A percentile compares a stretch with the other conserved stretches of the same genome.
These are phyloP conservation scores for Populus tremula DNA, from an alignment of 345 rosid genomes.

Conservation along the genomic window DNA sequence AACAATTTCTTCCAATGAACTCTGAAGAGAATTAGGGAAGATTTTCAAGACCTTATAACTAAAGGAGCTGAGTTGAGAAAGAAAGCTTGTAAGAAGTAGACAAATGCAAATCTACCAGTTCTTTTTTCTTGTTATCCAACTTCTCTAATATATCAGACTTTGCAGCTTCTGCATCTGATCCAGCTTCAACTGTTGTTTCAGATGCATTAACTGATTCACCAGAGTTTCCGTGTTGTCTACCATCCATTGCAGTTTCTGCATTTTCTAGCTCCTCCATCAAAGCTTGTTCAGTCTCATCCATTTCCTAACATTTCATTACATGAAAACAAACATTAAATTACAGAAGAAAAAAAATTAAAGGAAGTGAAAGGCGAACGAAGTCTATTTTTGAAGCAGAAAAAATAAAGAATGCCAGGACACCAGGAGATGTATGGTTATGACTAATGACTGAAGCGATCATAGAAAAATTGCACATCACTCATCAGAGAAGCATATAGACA, in stretches of 20 bases:
- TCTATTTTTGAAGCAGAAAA: not conserved
- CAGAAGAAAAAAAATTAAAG: not conserved
- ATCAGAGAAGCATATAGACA: not conserved
- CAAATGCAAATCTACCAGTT: conserved; percentile 46
- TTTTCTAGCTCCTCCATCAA: conserved; percentile 53
- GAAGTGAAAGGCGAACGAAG: not conserved
- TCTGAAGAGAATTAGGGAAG: conserved; percentile 41
- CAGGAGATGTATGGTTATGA: not conserved
- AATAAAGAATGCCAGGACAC: not conserved
- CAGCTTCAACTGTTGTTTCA: conserved; percentile 34
- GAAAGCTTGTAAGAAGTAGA: conserved; percentile 13
- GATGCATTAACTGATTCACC: conserved; percentile 30
- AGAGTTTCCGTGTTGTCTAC: conserved; percentile 29
- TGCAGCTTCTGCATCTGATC: conserved; percentile 39
- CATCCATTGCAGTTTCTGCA: conserved; percentile 33
- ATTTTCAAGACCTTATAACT: conserved; percentile 9
- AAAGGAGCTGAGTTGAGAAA: not conserved
- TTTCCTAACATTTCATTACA: conserved; percentile 46
- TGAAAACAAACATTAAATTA: not conserved
- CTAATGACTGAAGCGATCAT: not conserved
- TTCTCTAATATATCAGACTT: conserved; percentile 47
- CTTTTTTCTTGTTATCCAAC: conserved; percentile 70
- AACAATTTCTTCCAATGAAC: conserved; percentile 66
- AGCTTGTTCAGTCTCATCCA: conserved; percentile 53
- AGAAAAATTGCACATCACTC: not conserved